phyloP scores from a whole-genome alignment of 2,329 filamentous ascomycete genomes.

The Sphaerulina musiva region DNA sequence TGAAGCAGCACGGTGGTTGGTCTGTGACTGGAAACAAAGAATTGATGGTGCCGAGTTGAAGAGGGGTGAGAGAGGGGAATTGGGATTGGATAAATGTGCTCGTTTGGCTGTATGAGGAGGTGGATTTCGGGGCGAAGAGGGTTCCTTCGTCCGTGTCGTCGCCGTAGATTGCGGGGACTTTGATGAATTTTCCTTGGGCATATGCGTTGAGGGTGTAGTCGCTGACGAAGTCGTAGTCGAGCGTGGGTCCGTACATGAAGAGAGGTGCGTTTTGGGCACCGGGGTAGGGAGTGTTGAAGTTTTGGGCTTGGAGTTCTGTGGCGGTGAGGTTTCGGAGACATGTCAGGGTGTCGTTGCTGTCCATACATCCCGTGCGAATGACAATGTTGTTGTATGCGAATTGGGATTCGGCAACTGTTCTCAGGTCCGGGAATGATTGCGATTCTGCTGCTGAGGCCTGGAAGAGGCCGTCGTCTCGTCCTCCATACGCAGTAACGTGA shows the following conservation, averaged over 20 bases:
- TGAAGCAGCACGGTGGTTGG: conserved; percentile 38
- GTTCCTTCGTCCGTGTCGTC: conserved; percentile 61
- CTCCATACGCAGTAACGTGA: conserved; percentile 53
- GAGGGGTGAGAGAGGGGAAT: conserved; percentile 49
- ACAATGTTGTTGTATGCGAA: conserved; percentile 49
- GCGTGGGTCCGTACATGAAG: conserved; percentile 47
- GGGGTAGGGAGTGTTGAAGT: conserved; percentile 44
- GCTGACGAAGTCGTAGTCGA: conserved; percentile 48
- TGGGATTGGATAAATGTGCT: conserved; percentile 53
- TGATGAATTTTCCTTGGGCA: conserved; percentile 44
- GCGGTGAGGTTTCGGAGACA: conserved; percentile 46
- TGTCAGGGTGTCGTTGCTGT: conserved; percentile 37
- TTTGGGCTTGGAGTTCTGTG: conserved; percentile 41
- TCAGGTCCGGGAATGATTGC: conserved; percentile 46
- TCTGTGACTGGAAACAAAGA: conserved; percentile 49
- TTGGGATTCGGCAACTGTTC: conserved; percentile 45
- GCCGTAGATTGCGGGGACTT: conserved; percentile 50
- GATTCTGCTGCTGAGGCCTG: conserved; percentile 50
- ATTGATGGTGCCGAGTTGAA: conserved; percentile 49
- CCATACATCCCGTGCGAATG: conserved; percentile 44
- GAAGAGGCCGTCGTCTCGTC: conserved; percentile 45
- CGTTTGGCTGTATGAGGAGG: conserved; percentile 44
- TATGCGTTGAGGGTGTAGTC: conserved; percentile 48
- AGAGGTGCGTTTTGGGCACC: conserved; percentile 40
- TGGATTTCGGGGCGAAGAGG: conserved; percentile 49